A percentile compares a stretch with the other conserved stretches of the same genome.
These are phyloP conservation scores for Rhodosporidiobolus sp. DNA, from an alignment of 768 basidiomycete species.

Conservation along the genomic window DNA sequence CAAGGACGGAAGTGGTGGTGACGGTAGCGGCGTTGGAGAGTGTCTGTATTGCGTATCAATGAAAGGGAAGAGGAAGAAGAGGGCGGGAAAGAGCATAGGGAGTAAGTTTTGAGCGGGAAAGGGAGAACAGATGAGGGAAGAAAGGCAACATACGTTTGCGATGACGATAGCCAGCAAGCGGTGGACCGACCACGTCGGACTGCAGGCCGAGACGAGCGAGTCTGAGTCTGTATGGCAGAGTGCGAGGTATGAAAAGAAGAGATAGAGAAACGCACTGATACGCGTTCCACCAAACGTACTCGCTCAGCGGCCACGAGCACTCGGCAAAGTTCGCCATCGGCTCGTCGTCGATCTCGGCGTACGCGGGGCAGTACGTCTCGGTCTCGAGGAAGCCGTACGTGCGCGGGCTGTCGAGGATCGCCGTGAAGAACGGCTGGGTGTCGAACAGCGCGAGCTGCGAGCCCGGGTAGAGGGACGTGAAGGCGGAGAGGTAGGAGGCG, in stretches of 20 bases:
- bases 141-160: background rate
- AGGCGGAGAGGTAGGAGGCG: background rate
- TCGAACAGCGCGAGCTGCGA: constrained; percentile 19
- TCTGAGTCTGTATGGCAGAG: background rate
- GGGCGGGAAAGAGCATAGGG: too few relatives aligned
- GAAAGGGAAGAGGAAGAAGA: background rate
- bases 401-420: constrained; percentile 1
- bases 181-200: constrained; percentile 17
- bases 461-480: background rate
- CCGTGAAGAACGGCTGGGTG: constrained; percentile 18
- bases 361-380: constrained; percentile 2
- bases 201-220: background rate
- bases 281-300: constrained; percentile 17
- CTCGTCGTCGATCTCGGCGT: background rate
- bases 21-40: background rate
- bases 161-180: background rate
- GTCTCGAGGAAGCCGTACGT: constrained; percentile 15
- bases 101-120: too few relatives aligned
- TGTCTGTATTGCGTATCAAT: background rate
- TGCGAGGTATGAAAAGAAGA: background rate
- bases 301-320: background rate
- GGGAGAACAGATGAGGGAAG: background rate
- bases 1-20: background rate
- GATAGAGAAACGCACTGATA: background rate
- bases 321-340: background rate